Base-by-base conservation (phyloP, 2,329 filamentous ascomycete genomes). In the Metarhizium rileyi region DNA sequence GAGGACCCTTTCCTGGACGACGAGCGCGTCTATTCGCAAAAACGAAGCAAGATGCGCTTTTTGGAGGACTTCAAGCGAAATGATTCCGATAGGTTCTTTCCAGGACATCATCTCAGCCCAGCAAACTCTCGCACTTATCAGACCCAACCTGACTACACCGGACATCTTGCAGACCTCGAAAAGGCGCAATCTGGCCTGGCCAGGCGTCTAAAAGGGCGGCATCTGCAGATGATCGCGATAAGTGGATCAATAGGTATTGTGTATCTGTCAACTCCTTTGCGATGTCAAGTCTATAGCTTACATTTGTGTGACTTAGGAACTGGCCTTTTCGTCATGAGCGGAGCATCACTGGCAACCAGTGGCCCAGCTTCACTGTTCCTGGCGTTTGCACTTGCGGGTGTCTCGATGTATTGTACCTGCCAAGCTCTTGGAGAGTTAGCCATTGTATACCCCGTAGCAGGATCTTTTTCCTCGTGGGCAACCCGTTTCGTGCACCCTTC, bases 191-290 rank as follows among this genome's bases (percentile, higher is more conserved):
- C 87, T 43, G 81, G 84, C 8, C 74, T 97, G 46, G 80, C 86
- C 47, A 77, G 89, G 61, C 83, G 81, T 64, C 69, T 95, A 57
- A 91, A 93, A 69, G 82, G 83, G 22, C 77, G 90, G 45, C 91
- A 96, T 72, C 64, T 96, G 63, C 90, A 96, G 72, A 96, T 96
- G 91, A 96, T 96, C 73, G 91, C 91, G 14, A 95, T 96, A 56
- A 90, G 90, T 59, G 90, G 90, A 42, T 91, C 87, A 12, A 95
- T 95, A 59, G 87, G 86, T 80, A 70, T 33, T 64, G 36, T 14
- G 5, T 22, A 14, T 20, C 38, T 20, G 1, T n/a, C n/a, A 27
- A 2, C 9, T 27, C 3, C 14, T 18, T 26, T 10, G 20, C 20
- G 9, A 5, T 6, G 12, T 8, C 14, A 25, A 9, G n/a, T 42